Percentiles rank a stretch among this genome's conserved stretches.
Conservation (phyloP, 139 green algal genomes). For the Chlamydomonas sp. region DNA sequence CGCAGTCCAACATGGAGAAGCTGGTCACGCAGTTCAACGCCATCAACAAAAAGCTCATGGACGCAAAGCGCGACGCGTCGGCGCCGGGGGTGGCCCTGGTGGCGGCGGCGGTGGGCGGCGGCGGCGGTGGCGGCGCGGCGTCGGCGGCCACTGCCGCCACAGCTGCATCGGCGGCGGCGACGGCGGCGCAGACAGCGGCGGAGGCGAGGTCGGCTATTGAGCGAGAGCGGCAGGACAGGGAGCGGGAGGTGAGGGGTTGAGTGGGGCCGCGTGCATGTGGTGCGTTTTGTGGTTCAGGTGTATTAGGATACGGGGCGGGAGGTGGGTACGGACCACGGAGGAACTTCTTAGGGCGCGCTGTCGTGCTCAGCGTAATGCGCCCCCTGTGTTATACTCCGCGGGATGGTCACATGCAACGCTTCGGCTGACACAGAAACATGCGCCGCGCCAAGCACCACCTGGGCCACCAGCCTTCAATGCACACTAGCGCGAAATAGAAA, state of each 20-base stretch:
- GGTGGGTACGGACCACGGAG: too few species aligned
- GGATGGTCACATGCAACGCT: background rate
- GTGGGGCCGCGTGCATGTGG: background rate
- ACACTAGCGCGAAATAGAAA: too few species aligned
- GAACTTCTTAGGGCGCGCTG: too few species aligned
- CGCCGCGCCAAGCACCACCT: too few species aligned
- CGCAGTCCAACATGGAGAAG: constrained; percentile 40
- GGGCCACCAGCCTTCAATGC: too few species aligned
- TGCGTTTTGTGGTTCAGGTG: background rate
- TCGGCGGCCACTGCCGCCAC: constrained; percentile 23
- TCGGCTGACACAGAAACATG: background rate
- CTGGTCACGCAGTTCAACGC: constrained; percentile 25
- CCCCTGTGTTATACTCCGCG: background rate
- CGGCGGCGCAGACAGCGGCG: constrained; percentile 18
- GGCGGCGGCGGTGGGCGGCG: background rate
- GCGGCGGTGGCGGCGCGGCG: background rate
- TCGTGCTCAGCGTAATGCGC: background rate
- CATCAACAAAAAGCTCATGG: constrained; percentile 27
- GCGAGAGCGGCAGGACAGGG: constrained; percentile 4
- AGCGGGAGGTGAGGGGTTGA: background rate
- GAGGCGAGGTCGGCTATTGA: constrained; percentile 28
- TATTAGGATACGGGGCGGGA: background rate
- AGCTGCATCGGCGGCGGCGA: constrained; percentile 17
- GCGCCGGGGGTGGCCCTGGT: background rate
- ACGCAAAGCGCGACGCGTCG: background rate